phyloP scores from a whole-genome alignment of 1,284 basidiomycete genomes.

The Trichosporon faecale region DNA sequence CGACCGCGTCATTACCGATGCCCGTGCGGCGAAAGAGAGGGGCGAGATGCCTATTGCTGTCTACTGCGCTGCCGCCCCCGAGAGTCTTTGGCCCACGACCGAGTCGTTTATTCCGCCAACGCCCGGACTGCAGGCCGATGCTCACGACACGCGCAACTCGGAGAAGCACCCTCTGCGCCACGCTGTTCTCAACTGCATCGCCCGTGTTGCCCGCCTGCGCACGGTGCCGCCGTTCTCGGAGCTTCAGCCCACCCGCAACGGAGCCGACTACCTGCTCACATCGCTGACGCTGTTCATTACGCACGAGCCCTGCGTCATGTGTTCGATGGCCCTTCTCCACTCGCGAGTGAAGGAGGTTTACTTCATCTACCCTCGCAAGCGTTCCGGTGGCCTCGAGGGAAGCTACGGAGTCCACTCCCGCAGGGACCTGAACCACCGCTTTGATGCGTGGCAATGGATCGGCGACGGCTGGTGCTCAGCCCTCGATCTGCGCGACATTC shows the following conservation, averaged over 20 bases:
- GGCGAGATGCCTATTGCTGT: slow-evolving; percentile 77
- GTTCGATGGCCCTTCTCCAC: slow-evolving; percentile 88
- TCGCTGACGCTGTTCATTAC: slow-evolving; percentile 76
- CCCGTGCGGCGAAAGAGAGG: slow-evolving; percentile 53
- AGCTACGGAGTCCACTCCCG: slow-evolving; percentile 66
- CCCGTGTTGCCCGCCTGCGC: slow-evolving; percentile 56
- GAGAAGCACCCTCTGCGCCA: slow-evolving; percentile 74
- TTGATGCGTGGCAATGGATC: slow-evolving; percentile 58
- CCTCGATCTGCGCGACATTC: slow-evolving; percentile 23
- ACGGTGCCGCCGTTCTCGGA: slow-evolving; percentile 52
- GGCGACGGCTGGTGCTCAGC: slow-evolving; percentile 27
- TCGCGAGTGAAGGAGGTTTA: slow-evolving; percentile 80
- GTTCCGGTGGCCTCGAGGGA: slow-evolving; percentile 48
- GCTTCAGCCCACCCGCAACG: slow-evolving; percentile 56
- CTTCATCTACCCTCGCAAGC: slow-evolving; percentile 69
- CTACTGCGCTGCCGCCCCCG: slow-evolving; percentile 65
- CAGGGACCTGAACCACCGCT: slow-evolving; percentile 78
- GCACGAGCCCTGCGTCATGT: slow-evolving; percentile 95
- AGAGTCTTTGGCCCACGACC: slow-evolving; percentile 49
- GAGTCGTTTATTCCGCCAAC: slow-evolving; percentile 56
- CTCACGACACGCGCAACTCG: slow-evolving; percentile 67
- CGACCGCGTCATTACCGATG: slow-evolving; percentile 57
- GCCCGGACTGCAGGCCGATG: slow-evolving; percentile 48
- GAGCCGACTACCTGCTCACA: slow-evolving; percentile 79
- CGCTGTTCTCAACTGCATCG: slow-evolving; percentile 72